Base-by-base conservation (phyloP, 176 grass and related monocot genomes). In the Oryza glumipatula region DNA sequence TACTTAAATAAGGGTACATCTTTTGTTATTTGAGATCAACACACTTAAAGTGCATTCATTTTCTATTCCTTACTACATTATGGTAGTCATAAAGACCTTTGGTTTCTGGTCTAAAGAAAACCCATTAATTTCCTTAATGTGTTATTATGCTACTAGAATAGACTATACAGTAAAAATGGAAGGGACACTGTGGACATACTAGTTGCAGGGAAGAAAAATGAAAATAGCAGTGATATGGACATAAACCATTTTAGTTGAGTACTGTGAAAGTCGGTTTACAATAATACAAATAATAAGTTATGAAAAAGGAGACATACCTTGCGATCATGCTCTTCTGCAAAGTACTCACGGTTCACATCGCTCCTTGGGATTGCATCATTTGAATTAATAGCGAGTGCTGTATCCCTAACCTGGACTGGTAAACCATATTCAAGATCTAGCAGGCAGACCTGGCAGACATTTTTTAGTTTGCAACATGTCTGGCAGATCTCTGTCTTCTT, bases 401-500 rank as follows among this genome's bases (percentile, higher is more conserved):
- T 99, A 75, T 99, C 96, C 19, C 93, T 86, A 58, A 99, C 96
- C 75, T 99, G 96, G 83, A 99, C 93, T 0, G 96, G 96, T 12
- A 99, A 83, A 38, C 93, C 96, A 68, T 99, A 99, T 74, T 99
- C 96, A 83, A 99, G 91, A 86, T 99, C 96, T 43, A 99, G 86
- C 51, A 99, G 81, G 80, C 96, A 99, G 71, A 99, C 96, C 78
- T 94, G 91, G 75, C 96, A 99, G 78, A 99, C 96, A 69, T 99
- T 99, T 84, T 99, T 99, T 51, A 99, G 79, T 85, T 94, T 99
- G 86, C 93, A 96, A 68, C 96, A 99, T 73, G 96, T 99, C 86
- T 96, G 96, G 79, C 94, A 99, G 78, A 99, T 92, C 88, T 99
- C 96, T 21, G 96, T 94, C 76, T 99, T 99, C 88, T 99, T 99